These are phyloP conservation scores for Phialophora macrospora DNA, from an alignment of 2,329 filamentous ascomycete genomes.

Conservation along the genomic window DNA sequence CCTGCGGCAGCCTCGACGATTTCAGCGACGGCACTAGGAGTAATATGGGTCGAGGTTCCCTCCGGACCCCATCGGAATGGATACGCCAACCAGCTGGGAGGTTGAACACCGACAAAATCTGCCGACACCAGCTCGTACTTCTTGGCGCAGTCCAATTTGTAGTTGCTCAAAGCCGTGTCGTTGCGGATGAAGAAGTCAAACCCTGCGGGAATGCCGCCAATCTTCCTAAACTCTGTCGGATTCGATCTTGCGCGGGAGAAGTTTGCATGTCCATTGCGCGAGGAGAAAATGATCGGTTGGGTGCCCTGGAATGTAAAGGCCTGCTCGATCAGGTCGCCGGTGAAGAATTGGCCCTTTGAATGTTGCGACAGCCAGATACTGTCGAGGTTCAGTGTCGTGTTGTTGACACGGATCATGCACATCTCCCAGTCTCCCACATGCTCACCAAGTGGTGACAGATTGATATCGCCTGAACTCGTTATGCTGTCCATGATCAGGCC, in stretches of 20 bases:
- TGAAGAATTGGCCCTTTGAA: constrained; percentile 24
- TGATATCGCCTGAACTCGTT: constrained; percentile 25
- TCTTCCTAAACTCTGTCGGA: constrained; percentile 21
- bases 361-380: constrained; percentile 27
- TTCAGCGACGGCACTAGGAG: constrained; percentile 11
- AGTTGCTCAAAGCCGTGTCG: constrained; percentile 18
- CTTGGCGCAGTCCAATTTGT: constrained; percentile 24
- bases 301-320: constrained; percentile 21
- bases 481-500: constrained; percentile 26
- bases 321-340: constrained; percentile 9
- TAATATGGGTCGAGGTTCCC: constrained; percentile 24
- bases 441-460: constrained; percentile 22
- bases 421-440: constrained; percentile 30
- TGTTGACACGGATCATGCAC: constrained; percentile 27
- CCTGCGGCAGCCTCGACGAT: constrained; percentile 21
- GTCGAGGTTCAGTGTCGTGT: constrained; percentile 18
- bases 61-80: constrained; percentile 30
- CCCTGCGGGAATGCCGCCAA: constrained; percentile 26
- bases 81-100: constrained; percentile 22
- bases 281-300: constrained; percentile 25
- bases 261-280: constrained; percentile 24
- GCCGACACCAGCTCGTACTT: constrained; percentile 25
- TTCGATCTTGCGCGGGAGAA: constrained; percentile 17
- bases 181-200: constrained; percentile 29
- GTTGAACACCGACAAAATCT: constrained; percentile 12